Evolutionary conservation across 768 basidiomycete species (phyloP).

Genomic region (Xerocomus spinulosus): DNA sequence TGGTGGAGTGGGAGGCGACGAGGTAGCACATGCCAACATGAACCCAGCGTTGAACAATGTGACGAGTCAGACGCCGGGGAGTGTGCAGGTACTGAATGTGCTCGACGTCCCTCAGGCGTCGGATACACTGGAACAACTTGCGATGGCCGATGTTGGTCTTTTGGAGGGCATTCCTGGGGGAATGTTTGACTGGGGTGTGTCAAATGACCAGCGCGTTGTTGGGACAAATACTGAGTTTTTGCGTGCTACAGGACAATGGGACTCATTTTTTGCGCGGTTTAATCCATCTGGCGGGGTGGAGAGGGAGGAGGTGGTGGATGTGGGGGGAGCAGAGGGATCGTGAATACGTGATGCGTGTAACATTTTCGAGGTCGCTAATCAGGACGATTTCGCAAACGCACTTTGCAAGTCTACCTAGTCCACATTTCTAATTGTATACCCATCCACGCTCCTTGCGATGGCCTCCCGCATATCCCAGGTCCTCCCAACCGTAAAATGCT

Average conservation of each 20-base stretch:
- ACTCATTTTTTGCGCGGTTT: slow-evolving; percentile 71
- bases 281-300: slow-evolving; percentile 12
- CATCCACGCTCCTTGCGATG: slow-evolving; percentile 26
- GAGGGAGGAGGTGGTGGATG: slow-evolving; percentile 1
- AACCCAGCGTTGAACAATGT: slow-evolving; percentile 70
- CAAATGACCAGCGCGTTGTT: slow-evolving; percentile 18
- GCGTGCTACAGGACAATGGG: slow-evolving; percentile 64
- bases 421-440: slow-evolving; percentile 25
- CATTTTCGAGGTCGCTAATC: slow-evolving; percentile 8
- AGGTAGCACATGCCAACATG: slow-evolving; percentile 47
- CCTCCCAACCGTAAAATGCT: slow-evolving; percentile 82
- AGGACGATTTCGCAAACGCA: neutral
- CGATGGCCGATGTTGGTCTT: slow-evolving; percentile 62
- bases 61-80: slow-evolving; percentile 34
- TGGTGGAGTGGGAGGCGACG: slow-evolving; percentile 30
- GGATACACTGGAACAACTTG: slow-evolving; percentile 56
- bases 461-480: slow-evolving; percentile 49
- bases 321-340: neutral
- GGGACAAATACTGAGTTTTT: neutral
- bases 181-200: slow-evolving; percentile 86
- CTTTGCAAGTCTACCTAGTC: slow-evolving; percentile 6
- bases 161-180: slow-evolving; percentile 76
- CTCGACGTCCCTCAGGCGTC: slow-evolving; percentile 57
- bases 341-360: neutral
- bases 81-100: slow-evolving; percentile 75